These are phyloP conservation scores for Priceomyces haplophilus DNA, from an alignment of 805 yeast genomes.

Conservation along the genomic window DNA sequence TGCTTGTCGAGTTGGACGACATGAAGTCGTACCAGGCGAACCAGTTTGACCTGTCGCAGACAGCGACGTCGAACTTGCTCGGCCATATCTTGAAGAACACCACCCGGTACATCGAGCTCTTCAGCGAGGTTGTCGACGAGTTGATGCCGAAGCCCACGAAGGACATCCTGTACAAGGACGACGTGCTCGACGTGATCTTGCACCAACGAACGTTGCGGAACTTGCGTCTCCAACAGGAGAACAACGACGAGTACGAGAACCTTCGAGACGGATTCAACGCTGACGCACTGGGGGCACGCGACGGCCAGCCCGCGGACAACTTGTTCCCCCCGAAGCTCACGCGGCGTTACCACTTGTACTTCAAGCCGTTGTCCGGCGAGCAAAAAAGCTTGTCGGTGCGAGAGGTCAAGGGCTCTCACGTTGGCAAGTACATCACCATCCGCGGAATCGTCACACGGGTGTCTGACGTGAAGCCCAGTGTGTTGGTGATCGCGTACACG, in stretches of 20 bases:
- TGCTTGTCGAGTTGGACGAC: slow-evolving; percentile 82
- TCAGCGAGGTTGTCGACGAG: slow-evolving; percentile 71
- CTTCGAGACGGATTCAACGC: slow-evolving; percentile 31
- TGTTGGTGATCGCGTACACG: slow-evolving; percentile 89
- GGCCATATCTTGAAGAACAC: slow-evolving; percentile 70
- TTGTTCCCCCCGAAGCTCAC: slow-evolving; percentile 83
- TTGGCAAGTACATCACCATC: slow-evolving; percentile 86
- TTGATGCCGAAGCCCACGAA: slow-evolving; percentile 84
- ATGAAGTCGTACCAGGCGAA: slow-evolving; percentile 64
- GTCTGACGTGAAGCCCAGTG: slow-evolving; percentile 92
- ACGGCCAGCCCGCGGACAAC: slow-evolving; percentile 32
- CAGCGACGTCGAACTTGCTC: slow-evolving; percentile 38
- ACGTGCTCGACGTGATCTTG: slow-evolving; percentile 87
- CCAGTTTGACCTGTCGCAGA: slow-evolving; percentile 18
- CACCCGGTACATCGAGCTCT: slow-evolving; percentile 72
- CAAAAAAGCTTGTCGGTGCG: slow-evolving; percentile 78
- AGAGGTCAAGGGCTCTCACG: slow-evolving; percentile 75
- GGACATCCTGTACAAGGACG: slow-evolving; percentile 76
- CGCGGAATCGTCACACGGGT: slow-evolving; percentile 95
- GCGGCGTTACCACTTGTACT: slow-evolving; percentile 82
- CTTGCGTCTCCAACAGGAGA: slow-evolving; percentile 65
- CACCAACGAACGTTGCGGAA: slow-evolving; percentile 88
- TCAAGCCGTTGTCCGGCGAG: slow-evolving; percentile 65
- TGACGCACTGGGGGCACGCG: slow-evolving; percentile 20
- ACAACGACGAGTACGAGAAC: slow-evolving; percentile 55